A percentile compares a stretch with the other conserved stretches of the same genome.
phyloP scores from a whole-genome alignment of 1,284 basidiomycete species.

The Chiua sp. region DNA sequence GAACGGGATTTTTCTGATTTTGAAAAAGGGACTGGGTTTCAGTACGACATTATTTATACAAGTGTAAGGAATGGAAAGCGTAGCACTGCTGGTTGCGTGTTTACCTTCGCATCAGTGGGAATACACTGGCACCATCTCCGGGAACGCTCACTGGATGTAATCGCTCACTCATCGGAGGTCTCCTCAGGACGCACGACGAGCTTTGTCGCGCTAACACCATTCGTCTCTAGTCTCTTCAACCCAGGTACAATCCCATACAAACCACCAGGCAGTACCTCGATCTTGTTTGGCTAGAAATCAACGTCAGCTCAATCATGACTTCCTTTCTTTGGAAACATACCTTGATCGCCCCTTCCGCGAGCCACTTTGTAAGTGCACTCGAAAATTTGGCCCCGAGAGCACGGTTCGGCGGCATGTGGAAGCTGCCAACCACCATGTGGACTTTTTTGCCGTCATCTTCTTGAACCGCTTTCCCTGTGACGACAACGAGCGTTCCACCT shows the following conservation, averaged over 20 bases:
- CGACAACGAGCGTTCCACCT: conserved; percentile 13
- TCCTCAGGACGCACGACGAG: conserved; percentile 23
- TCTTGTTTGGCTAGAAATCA: conserved; percentile 11
- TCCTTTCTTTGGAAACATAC: conserved; percentile 6
- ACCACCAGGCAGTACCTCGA: conserved; percentile 26
- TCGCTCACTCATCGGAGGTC: conserved; percentile 5
- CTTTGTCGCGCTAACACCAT: conserved; percentile 22
- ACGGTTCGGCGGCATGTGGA: conserved; percentile 10
- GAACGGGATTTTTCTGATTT: no score
- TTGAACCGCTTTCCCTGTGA: conserved; percentile 3
- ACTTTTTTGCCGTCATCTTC: conserved; percentile 11
- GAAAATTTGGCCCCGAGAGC: conserved; percentile 16
- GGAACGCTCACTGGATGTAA: no score
- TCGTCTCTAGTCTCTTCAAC: conserved; percentile 12
- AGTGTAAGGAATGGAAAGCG: no score
- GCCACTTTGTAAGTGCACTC: conserved; percentile 17
- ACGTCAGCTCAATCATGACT: background rate
- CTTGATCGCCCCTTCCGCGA: conserved; percentile 25
- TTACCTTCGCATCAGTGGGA: no score
- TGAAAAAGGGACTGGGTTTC: no score
- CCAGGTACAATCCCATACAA: conserved; percentile 15
- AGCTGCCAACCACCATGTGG: conserved; percentile 9
- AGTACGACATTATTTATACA: no score
- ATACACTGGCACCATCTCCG: no score
- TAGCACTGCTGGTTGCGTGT: no score